Evolutionary conservation across 306 rosid species (phyloP).

Genomic region (Pterocarpus macrocarpus): DNA sequence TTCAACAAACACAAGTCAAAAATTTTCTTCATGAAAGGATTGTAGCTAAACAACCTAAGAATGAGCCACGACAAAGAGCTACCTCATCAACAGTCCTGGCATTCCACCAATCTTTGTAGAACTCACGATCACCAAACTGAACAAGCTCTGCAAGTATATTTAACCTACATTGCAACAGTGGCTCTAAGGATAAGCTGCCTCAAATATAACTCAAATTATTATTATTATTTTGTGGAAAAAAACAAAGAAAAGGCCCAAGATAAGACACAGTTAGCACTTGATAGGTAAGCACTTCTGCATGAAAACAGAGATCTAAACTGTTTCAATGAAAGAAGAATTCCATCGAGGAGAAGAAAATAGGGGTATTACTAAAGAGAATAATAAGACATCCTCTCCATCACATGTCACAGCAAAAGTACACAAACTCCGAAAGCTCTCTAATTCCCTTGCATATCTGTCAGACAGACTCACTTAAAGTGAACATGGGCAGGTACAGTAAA

Average conservation of each 20-base stretch:
- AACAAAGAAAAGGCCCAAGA: neutral
- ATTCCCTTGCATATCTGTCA: constrained; percentile 12
- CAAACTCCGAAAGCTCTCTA: constrained; percentile 8
- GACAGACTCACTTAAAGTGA: neutral
- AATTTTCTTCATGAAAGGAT: constrained; percentile 39
- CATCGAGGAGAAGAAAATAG: constrained; percentile 3
- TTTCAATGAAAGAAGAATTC: constrained; percentile 8
- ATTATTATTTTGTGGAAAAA: neutral
- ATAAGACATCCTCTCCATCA: constrained; percentile 17
- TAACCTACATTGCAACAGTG: constrained; percentile 70
- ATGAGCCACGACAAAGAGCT: constrained; percentile 40
- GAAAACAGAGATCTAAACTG: neutral
- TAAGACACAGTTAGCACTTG: constrained; percentile 14
- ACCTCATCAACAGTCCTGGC: constrained; percentile 99
- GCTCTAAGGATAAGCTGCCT: constrained; percentile 44
- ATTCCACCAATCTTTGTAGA: constrained; percentile 99
- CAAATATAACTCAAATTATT: neutral
- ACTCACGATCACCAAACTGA: constrained; percentile 95
- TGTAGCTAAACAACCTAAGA: constrained; percentile 27
- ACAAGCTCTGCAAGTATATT: constrained; percentile 96
- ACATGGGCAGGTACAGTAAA: constrained; percentile 1
- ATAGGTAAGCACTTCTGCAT: constrained; percentile 26
- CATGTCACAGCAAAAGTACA: neutral
- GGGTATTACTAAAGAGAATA: neutral
- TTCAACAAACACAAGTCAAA: constrained; percentile 54